Evolutionary conservation across 2,329 filamentous ascomycete species (phyloP).

Genomic region (Dissoconium aciculare): DNA sequence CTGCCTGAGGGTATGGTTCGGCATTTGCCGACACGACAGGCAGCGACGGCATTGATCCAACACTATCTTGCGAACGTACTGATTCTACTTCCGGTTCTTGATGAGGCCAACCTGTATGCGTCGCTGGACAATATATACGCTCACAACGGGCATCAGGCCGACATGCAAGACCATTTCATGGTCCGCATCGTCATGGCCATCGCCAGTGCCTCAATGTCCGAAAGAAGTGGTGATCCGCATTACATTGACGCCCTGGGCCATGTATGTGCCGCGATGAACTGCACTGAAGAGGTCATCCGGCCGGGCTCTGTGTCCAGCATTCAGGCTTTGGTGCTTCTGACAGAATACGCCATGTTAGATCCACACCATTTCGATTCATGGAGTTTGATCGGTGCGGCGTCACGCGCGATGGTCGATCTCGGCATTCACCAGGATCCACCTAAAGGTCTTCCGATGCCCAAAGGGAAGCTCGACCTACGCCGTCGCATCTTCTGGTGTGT

Average conservation of each 20-base stretch:
- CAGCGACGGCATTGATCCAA: constrained; percentile 55
- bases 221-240: constrained; percentile 46
- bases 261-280: constrained; percentile 52
- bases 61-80: constrained; percentile 77
- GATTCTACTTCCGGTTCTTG: constrained; percentile 65
- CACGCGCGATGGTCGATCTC: constrained; percentile 72
- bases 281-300: constrained; percentile 68
- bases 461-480: constrained; percentile 57
- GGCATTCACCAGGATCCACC: constrained; percentile 88
- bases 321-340: constrained; percentile 71
- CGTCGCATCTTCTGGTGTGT: constrained; percentile 80
- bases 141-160: constrained; percentile 46
- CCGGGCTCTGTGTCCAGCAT: constrained; percentile 77
- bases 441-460: constrained; percentile 50
- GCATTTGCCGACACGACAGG: constrained; percentile 54
- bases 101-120: constrained; percentile 61
- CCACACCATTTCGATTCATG: constrained; percentile 86
- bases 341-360: constrained; percentile 79
- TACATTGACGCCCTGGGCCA: constrained; percentile 46
- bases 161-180: constrained; percentile 62
- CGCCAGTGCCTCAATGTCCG: constrained; percentile 58
- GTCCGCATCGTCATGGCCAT: constrained; percentile 84
- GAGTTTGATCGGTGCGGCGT: constrained; percentile 83
- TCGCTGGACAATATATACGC: constrained; percentile 73
- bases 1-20: constrained; percentile 47